These are phyloP conservation scores for Fraxinus latifolia DNA, from an alignment of 305 asterid species.

Conservation along the genomic window DNA sequence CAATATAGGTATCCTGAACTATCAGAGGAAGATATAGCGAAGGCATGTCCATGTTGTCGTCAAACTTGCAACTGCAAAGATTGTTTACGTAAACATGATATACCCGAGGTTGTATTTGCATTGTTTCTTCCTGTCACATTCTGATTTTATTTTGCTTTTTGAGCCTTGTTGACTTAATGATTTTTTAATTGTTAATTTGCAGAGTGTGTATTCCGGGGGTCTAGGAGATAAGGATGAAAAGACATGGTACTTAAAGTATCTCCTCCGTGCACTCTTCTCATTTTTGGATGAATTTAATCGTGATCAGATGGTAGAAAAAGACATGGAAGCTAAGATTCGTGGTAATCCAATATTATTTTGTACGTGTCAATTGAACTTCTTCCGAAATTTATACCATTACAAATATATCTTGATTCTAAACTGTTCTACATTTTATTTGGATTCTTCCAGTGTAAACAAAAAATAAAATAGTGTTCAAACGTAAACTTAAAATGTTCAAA, in stretches of 20 bases:
- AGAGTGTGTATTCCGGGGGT: constrained; percentile 36
- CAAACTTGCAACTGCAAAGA: constrained; percentile 58
- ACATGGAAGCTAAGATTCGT: constrained; percentile 43
- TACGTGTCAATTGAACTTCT: neutral
- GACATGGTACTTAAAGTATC: constrained; percentile 25
- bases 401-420: neutral
- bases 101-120: constrained; percentile 32
- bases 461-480: neutral
- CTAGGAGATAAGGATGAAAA: constrained; percentile 29
- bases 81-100: constrained; percentile 38
- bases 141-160: neutral
- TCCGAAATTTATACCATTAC: neutral
- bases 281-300: constrained; percentile 33
- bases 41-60: constrained; percentile 54
- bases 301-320: constrained; percentile 45
- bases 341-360: constrained; percentile 32
- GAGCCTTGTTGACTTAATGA: neutral
- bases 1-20: constrained; percentile 57
- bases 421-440: neutral
- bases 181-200: constrained; percentile 22
- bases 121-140: constrained; percentile 5
- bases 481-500: neutral
- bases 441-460: neutral
- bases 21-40: constrained; percentile 36
- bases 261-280: constrained; percentile 37